phyloP scores from a whole-genome alignment of 2,329 filamentous ascomycete genomes.

The Colletotrichum sp. region DNA sequence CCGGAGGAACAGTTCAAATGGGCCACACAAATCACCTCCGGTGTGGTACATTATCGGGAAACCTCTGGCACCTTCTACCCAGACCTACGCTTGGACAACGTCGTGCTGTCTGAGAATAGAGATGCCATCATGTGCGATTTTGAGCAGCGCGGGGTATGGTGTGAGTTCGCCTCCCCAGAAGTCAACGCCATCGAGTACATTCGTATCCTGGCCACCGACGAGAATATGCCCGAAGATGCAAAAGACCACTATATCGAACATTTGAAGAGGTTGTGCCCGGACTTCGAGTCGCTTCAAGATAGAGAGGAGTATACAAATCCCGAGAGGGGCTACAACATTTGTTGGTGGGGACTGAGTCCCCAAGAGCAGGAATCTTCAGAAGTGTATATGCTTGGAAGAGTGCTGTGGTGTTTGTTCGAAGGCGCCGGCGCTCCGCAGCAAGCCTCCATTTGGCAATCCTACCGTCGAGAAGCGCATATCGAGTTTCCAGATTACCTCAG shows the following conservation, averaged over 20 bases:
- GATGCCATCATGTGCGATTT: conserved; percentile 64
- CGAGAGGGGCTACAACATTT: conserved; percentile 55
- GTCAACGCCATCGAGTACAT: conserved; percentile 64
- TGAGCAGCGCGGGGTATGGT: conserved; percentile 67
- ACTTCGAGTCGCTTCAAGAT: conserved; percentile 46
- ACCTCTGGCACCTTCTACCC: conserved; percentile 56
- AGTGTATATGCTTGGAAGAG: conserved; percentile 66
- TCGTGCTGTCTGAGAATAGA: conserved; percentile 52
- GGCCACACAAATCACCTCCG: conserved; percentile 56
- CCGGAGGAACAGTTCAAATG: conserved; percentile 54
- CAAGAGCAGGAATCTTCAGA: conserved; percentile 61
- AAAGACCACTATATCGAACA: conserved; percentile 43
- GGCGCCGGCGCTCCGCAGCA: conserved; percentile 61
- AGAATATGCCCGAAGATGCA: conserved; percentile 45
- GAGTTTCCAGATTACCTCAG: conserved; percentile 58
- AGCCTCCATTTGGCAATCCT: conserved; percentile 63
- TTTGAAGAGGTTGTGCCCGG: conserved; percentile 48
- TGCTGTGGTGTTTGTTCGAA: conserved; percentile 68
- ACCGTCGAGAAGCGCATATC: conserved; percentile 57
- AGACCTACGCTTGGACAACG: conserved; percentile 64
- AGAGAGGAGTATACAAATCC: conserved; percentile 53
- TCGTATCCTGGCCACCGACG: conserved; percentile 55
- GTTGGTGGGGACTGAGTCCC: conserved; percentile 58
- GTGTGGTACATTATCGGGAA: conserved; percentile 53
- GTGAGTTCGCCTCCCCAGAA: conserved; percentile 64